Evolutionary conservation across 257 asterid species (phyloP).

Genomic region (Solanum virginianum): DNA sequence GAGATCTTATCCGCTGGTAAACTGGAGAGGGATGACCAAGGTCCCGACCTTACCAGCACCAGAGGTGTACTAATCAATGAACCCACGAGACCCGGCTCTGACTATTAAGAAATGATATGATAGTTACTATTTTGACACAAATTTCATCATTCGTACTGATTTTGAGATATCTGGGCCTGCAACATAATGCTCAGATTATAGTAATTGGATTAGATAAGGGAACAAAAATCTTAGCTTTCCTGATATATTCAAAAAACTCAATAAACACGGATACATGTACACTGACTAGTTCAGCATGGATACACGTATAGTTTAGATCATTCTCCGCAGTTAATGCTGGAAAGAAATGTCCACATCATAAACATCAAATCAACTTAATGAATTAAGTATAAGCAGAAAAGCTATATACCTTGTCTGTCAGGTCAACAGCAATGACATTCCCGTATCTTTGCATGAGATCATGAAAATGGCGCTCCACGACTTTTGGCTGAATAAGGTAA

Average conservation of each 20-base stretch:
- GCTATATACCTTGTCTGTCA: slow-evolving; percentile 66
- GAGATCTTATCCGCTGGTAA: too few relatives aligned
- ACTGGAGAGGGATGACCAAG: too few relatives aligned
- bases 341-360: not conserved
- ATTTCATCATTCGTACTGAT: not conserved
- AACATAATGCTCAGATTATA: not conserved
- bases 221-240: not conserved
- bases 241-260: not conserved
- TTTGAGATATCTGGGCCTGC: not conserved
- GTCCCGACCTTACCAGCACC: too few relatives aligned
- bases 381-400: not conserved
- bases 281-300: not conserved
- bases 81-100: not conserved
- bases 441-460: slow-evolving; percentile 90
- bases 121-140: not conserved
- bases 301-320: not conserved
- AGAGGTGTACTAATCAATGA: too few relatives aligned
- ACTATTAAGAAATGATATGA: not conserved
- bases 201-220: not conserved
- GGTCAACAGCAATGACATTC: slow-evolving; percentile 71
- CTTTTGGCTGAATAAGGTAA: slow-evolving; percentile 43
- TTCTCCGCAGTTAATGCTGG: not conserved
- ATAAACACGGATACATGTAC: not conserved
- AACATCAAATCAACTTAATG: not conserved
- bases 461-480: slow-evolving; percentile 82